Evolutionary conservation across 345 rosid genomes (phyloP).

Genomic region (Clarkia xantiana): DNA sequence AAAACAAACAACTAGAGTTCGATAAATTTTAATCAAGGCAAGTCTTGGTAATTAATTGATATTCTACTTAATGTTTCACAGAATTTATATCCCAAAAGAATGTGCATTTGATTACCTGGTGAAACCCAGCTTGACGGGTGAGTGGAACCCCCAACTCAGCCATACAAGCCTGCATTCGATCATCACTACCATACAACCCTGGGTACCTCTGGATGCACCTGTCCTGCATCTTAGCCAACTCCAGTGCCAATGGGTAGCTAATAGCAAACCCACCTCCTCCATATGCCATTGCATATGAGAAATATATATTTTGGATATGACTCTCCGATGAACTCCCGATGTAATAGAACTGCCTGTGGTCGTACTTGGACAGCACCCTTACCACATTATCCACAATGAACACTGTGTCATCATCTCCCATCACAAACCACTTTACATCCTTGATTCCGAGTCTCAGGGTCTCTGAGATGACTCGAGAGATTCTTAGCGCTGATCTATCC

Average conservation of each 20-base stretch:
- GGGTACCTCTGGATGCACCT: constrained; percentile 69
- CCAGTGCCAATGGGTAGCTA: constrained; percentile 54
- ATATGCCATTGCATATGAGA: constrained; percentile 67
- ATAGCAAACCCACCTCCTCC: constrained; percentile 88
- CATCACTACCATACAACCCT: constrained; percentile 71
- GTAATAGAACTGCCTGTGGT: constrained; percentile 52
- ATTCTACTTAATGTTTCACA: too few species aligned
- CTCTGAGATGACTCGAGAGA: constrained; percentile 66
- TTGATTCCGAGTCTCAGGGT: constrained; percentile 41
- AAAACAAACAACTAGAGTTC: too few species aligned
- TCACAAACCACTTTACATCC: constrained; percentile 71
- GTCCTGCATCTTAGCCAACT: constrained; percentile 61
- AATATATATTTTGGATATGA: constrained; percentile 62
- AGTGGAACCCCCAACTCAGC: constrained; percentile 73
- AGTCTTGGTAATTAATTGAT: too few species aligned
- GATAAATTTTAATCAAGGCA: too few species aligned
- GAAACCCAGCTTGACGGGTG: constrained; percentile 63
- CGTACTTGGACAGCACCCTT: constrained; percentile 43
- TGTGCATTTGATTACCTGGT: constrained; percentile 45
- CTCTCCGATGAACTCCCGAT: constrained; percentile 73
- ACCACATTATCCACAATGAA: constrained; percentile 58
- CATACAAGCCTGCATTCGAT: constrained; percentile 79
- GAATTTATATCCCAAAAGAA: too few species aligned
- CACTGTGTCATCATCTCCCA: constrained; percentile 80
- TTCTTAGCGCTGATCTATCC: constrained; percentile 56